Base-by-base conservation (phyloP, 2,329 filamentous ascomycete genomes). In the Fusarium pseudograminearum region DNA sequence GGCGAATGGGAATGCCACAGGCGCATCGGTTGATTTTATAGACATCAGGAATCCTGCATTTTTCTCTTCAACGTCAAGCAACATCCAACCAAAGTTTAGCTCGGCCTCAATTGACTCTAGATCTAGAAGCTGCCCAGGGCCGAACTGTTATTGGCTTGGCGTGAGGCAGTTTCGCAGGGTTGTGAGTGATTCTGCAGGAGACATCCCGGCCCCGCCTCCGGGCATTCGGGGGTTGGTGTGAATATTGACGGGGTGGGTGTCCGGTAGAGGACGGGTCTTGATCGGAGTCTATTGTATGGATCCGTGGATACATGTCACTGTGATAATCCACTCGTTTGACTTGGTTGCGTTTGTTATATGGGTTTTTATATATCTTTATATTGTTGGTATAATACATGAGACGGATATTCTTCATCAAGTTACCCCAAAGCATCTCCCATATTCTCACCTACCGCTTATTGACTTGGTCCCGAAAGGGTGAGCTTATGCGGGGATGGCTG, bases 111-210 rank as follows among this genome's bases (percentile, higher is more conserved):
- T 53, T 56, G 41, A 52, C 40, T 70, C 67, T 50, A 5, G 33
- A 44, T 45, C 44, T 45, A 40, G 26, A 51, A 58, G 55, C 38
- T 69, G 47, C 22, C 50, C 33, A 56, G 18, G 11, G n/a, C 52
- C 67, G 57, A 36, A 20, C 64, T 53, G 24, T 44, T 51, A 46
- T 55, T 20, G 60, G 55, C 65, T 24, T 71, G 71, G 69, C 61
- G 69, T 67, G 69, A 69, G 69, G 58, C 33, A 70, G 57, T 71
- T 71, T 71, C 31, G 46, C 53, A 69, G 53, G 57, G 52, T 63
- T 54, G 52, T 50, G 57, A 46, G 47, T 58, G 58, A 31, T 46
- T 53, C 53, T 54, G 53, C n/a, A 33, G 31, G 33, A 51, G 18
- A 46, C 22, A 53, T 51, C 48, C 65, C 57, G 69, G 57, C 33